These are phyloP conservation scores for Hymenoscyphus fructigenus DNA, from an alignment of 2,329 filamentous ascomycete genomes.

Conservation along the genomic window DNA sequence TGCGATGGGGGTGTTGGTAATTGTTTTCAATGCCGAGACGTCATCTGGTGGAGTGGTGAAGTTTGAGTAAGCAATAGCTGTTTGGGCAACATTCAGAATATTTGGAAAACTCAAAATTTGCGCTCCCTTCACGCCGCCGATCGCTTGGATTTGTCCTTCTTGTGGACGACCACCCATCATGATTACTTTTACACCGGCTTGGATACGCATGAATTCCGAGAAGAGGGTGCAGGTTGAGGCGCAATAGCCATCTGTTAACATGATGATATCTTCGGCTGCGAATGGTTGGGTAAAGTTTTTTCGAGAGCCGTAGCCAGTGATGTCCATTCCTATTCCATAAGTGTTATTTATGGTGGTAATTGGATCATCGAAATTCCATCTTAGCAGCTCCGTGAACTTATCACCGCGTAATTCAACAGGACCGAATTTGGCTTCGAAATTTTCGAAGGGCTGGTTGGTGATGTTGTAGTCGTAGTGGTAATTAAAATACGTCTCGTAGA, in stretches of 20 bases:
- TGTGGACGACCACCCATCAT: slow-evolving; percentile 59
- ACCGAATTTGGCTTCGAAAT: slow-evolving; percentile 19
- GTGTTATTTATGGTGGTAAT: slow-evolving; percentile 11
- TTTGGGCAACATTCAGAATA: slow-evolving; percentile 24
- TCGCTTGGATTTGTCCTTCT: slow-evolving; percentile 55
- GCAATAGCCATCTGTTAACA: slow-evolving; percentile 56
- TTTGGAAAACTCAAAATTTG: slow-evolving; percentile 34
- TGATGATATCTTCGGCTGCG: slow-evolving; percentile 39
- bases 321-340: slow-evolving; percentile 21
- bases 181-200: slow-evolving; percentile 54
- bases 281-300: slow-evolving; percentile 36
- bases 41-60: slow-evolving; percentile 16
- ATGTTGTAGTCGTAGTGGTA: slow-evolving; percentile 30
- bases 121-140: slow-evolving; percentile 65
- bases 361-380: slow-evolving; percentile 31
- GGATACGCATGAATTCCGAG: slow-evolving; percentile 51
- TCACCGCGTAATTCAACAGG: slow-evolving; percentile 12
- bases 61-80: slow-evolving; percentile 8
- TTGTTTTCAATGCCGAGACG: slow-evolving; percentile 20
- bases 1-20: slow-evolving; percentile 23
- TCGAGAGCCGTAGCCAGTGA: slow-evolving; percentile 31
- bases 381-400: slow-evolving; percentile 13
- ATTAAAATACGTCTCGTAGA: slow-evolving; percentile 30
- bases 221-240: slow-evolving; percentile 61
- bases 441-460: slow-evolving; percentile 17